Percentiles rank a stretch among this genome's conserved stretches.
Conservation (phyloP, 78 protist species). For the Dictyostelium purpureum region DNA sequence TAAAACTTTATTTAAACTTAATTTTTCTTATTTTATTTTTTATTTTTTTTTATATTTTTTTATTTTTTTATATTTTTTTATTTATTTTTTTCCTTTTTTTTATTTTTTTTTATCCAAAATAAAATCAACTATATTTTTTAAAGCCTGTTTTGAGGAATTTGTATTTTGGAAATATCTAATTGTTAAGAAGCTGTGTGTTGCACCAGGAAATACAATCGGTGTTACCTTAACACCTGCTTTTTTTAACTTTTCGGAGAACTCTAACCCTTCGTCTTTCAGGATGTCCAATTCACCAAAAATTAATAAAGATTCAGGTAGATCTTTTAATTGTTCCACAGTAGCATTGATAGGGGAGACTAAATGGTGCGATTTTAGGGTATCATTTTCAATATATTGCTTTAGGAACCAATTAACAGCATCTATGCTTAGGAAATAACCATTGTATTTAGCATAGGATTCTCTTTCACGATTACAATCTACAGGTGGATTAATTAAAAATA, state of each 20-base stretch:
- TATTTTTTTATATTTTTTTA: no score
- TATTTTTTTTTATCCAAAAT: no score
- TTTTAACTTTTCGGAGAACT: background rate
- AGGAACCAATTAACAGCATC: constrained; percentile 13
- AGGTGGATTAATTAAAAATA: background rate
- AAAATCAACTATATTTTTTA: no score
- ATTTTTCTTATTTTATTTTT: no score
- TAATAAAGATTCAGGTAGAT: background rate
- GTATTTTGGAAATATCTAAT: no score
- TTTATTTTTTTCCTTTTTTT: no score
- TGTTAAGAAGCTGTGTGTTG: no score
- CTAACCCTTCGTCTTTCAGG: background rate
- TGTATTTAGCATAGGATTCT: background rate
- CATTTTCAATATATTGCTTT: background rate
- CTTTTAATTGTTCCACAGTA: constrained; percentile 5
- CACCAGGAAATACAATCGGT: no score
- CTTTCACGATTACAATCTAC: background rate
- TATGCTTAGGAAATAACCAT: background rate
- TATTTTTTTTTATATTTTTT: no score
- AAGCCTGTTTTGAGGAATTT: no score
- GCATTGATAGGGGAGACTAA: background rate
- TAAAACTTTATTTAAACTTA: no score
- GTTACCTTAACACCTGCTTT: background rate
- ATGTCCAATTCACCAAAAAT: background rate
- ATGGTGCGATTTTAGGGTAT: background rate